A percentile compares a stretch with the other conserved stretches of the same genome.
These are phyloP conservation scores for Plasmopara muralis DNA, from an alignment of 352 stramenopile species.

Conservation along the genomic window DNA sequence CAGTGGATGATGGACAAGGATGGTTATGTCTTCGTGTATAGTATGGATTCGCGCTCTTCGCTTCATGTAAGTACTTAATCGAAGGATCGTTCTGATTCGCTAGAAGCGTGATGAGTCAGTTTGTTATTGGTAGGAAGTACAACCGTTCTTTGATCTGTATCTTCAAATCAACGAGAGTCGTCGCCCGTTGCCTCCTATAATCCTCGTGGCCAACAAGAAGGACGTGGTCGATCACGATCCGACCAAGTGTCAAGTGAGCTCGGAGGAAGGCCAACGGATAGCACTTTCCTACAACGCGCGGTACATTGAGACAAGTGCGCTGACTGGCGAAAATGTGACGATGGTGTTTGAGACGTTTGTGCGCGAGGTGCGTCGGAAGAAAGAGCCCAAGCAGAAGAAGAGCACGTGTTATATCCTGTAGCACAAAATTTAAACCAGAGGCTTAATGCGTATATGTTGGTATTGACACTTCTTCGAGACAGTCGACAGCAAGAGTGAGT, in stretches of 20 bases:
- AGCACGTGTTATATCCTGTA: slow-evolving; percentile 66
- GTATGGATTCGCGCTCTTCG: slow-evolving; percentile 83
- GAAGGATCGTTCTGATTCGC: neutral
- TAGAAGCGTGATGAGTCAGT: neutral
- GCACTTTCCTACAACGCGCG: slow-evolving; percentile 79
- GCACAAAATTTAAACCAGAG: slow-evolving; percentile 1
- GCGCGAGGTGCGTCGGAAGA: slow-evolving; percentile 75
- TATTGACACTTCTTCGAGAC: neutral
- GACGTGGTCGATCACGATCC: slow-evolving; percentile 78
- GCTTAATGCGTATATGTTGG: neutral
- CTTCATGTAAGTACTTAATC: slow-evolving; percentile 48
- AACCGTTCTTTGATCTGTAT: slow-evolving; percentile 85
- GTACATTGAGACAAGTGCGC: slow-evolving; percentile 84
- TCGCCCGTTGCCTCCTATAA: slow-evolving; percentile 70
- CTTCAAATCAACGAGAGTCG: slow-evolving; percentile 86
- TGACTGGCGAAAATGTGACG: slow-evolving; percentile 81
- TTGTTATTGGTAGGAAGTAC: slow-evolving; percentile 45
- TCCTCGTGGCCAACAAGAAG: slow-evolving; percentile 88
- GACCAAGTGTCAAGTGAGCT: slow-evolving; percentile 78
- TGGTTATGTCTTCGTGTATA: slow-evolving; percentile 89
- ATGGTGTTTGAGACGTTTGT: slow-evolving; percentile 86
- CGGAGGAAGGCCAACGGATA: slow-evolving; percentile 77
- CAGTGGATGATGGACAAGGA: slow-evolving; percentile 91
- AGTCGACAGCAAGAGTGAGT: slow-evolving; percentile 4
- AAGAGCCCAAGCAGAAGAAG: slow-evolving; percentile 72